Evolutionary conservation across 2,329 filamentous ascomycete species (phyloP).

Genomic region (Fusarium tjaetaba): DNA sequence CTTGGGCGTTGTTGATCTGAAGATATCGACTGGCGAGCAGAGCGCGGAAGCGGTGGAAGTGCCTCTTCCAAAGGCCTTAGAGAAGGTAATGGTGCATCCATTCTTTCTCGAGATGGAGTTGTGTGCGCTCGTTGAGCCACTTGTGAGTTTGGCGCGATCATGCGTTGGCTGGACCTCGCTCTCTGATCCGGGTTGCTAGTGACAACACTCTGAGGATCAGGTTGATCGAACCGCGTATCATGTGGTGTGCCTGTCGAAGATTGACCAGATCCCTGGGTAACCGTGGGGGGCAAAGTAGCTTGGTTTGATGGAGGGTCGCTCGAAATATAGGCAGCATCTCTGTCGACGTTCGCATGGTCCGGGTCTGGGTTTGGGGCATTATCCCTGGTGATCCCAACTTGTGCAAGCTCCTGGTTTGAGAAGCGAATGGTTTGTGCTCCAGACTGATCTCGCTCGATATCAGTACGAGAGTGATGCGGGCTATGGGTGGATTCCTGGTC

Average conservation of each 20-base stretch:
- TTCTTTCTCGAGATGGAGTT: constrained; percentile 42
- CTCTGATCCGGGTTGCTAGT: background rate
- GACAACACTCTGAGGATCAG: background rate
- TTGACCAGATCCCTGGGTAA: constrained; percentile 8
- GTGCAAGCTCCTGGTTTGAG: constrained; percentile 27
- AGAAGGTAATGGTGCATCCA: constrained; percentile 42
- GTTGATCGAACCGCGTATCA: background rate
- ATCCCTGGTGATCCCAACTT: constrained; percentile 2
- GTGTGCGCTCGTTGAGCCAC: constrained; percentile 24
- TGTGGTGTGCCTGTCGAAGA: background rate
- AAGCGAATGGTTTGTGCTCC: constrained; percentile 18
- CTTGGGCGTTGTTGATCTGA: constrained; percentile 70
- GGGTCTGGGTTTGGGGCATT: background rate
- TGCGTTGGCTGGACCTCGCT: background rate
- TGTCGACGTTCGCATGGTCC: background rate
- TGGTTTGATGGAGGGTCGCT: background rate
- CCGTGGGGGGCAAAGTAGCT: background rate
- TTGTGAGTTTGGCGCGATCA: constrained; percentile 1
- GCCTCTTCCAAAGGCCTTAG: constrained; percentile 24
- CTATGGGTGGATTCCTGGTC: constrained; percentile 40
- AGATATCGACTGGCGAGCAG: constrained; percentile 27
- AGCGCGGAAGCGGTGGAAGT: constrained; percentile 34
- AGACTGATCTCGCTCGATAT: constrained; percentile 9
- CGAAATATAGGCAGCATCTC: constrained; percentile 3
- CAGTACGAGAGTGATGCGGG: constrained; percentile 3